Evolutionary conservation across 2,329 filamentous ascomycete genomes (phyloP).

Genomic region (Scedosporium apiospermum): DNA sequence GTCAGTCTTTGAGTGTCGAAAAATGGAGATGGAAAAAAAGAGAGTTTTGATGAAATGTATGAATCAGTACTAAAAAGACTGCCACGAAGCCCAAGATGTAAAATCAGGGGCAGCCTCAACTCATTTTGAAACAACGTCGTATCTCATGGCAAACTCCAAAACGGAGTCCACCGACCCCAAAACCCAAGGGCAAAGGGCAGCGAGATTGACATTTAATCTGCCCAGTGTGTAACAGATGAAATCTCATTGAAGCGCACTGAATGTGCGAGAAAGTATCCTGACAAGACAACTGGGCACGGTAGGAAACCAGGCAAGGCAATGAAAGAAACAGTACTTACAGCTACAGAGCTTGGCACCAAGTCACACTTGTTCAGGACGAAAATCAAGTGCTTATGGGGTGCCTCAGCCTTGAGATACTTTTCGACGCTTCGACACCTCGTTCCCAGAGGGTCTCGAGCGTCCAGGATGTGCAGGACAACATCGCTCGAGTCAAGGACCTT

Average conservation of each 20-base stretch:
- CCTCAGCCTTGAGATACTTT: slow-evolving; percentile 88
- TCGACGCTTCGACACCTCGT: slow-evolving; percentile 72
- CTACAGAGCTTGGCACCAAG: slow-evolving; percentile 81
- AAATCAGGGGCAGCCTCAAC: slow-evolving; percentile 74
- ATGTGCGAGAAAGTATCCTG: slow-evolving; percentile 63
- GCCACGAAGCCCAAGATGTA: slow-evolving; percentile 48
- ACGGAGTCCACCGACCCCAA: slow-evolving; percentile 68
- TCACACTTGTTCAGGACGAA: slow-evolving; percentile 47
- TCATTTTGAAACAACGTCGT: slow-evolving; percentile 82
- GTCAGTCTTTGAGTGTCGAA: slow-evolving; percentile 14
- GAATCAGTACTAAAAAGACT: slow-evolving; percentile 98
- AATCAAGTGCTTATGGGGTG: slow-evolving; percentile 83
- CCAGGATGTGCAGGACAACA: slow-evolving; percentile 89
- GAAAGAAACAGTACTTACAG: slow-evolving; percentile 59
- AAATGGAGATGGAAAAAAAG: slow-evolving; percentile 6
- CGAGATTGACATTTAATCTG: slow-evolving; percentile 61
- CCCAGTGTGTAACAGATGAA: slow-evolving; percentile 98
- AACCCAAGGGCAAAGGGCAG: slow-evolving; percentile 23
- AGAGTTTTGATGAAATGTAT: slow-evolving; percentile 43
- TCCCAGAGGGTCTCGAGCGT: slow-evolving; percentile 81
- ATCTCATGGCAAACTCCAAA: slow-evolving; percentile 74
- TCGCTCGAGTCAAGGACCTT: slow-evolving; percentile 78
- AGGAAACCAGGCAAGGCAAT: slow-evolving; percentile 9
- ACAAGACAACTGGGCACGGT: slow-evolving; percentile 59
- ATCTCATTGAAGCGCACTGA: slow-evolving; percentile 59